phyloP scores from a whole-genome alignment of 2,329 filamentous ascomycete genomes.

The Hysterium pulicare region DNA sequence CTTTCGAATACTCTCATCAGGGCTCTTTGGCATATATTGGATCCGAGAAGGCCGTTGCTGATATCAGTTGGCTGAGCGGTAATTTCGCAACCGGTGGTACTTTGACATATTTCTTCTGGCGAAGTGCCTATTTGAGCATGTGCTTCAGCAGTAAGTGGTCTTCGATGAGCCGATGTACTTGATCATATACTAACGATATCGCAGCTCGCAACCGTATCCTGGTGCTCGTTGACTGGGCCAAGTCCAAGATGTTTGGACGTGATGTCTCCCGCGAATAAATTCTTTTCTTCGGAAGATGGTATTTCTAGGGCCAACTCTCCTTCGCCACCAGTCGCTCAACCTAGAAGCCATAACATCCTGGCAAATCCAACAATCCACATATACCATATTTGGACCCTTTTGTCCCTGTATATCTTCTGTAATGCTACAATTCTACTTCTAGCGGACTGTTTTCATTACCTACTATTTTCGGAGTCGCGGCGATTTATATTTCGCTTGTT shows the following conservation, averaged over 20 bases:
- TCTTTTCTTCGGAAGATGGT: no score
- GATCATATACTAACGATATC: constrained; percentile 15
- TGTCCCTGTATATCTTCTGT: no score
- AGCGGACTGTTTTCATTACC: no score
- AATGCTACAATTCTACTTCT: no score
- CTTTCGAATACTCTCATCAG: constrained; percentile 98
- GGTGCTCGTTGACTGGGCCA: constrained; percentile 91
- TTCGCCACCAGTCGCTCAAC: no score
- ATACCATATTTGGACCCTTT: no score
- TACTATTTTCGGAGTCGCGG: no score
- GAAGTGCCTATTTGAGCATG: constrained; percentile 97
- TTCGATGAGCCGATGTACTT: constrained; percentile 1
- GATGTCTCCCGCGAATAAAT: constrained; percentile 79
- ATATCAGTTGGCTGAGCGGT: constrained; percentile 95
- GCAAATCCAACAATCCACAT: no score
- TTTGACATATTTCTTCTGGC: constrained; percentile 97
- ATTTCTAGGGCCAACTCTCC: no score
- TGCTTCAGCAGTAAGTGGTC: constrained; percentile 91
- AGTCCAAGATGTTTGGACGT: constrained; percentile 93
- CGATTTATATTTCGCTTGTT: no score
- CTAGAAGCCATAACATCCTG: no score
- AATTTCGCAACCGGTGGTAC: constrained; percentile 92
- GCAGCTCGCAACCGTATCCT: constrained; percentile 89
- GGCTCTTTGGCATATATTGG: constrained; percentile 97
- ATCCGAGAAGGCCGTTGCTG: constrained; percentile 94